Base-by-base conservation (phyloP, 2,329 filamentous ascomycete genomes). In the Xylaria sp. region DNA sequence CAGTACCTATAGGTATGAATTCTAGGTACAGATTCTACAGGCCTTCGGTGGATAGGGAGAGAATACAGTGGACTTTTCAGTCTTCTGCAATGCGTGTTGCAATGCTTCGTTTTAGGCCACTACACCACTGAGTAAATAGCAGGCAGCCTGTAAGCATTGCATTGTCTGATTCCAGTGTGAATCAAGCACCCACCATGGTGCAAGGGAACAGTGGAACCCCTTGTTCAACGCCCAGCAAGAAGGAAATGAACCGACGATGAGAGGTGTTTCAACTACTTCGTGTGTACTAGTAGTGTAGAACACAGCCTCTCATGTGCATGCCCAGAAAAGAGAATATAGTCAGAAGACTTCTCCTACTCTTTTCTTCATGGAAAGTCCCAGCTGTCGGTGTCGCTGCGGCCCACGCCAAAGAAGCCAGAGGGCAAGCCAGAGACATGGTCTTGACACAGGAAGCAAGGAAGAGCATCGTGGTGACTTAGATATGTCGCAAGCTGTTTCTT, bases 141-240 rank as follows among this genome's bases (percentile, higher is more conserved):
- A 46, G 39, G 54, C 31, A 37, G 59, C 59, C 58, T 59, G 41
- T 12, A 34, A 62, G 44, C 56, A 54, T 58, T 48, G 57, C 48
- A 18, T 18, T n/a, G 15, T 46, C 63, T 39, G 57, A 62, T 55
- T 59, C 28, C 57, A 46, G 52, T 58, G 58, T 62, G 63, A 69
- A 66, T 59, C 58, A 60, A 54, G 28, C 63, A 66, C 63, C 67
- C 63, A 66, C 66, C 46, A 54, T 50, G 51, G 57, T 46, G 63
- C 67, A 63, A 65, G 60, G 56, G 41, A 58, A 46, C 8, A 34
- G 54, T 69, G 66, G 63, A 65, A 66, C 54, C 63, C 69, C 60
- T 65, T 61, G 69, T 60, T 15, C 54, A 23, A 63, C 48, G 3
- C 52, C 41, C 60, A 31, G 37, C 44, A 37, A 50, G 10, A 61